Evolutionary conservation across 2,329 filamentous ascomycete genomes (phyloP), one percentile per base, ranked within the genome.

Genomic region (Massarina eburnea): DNA sequence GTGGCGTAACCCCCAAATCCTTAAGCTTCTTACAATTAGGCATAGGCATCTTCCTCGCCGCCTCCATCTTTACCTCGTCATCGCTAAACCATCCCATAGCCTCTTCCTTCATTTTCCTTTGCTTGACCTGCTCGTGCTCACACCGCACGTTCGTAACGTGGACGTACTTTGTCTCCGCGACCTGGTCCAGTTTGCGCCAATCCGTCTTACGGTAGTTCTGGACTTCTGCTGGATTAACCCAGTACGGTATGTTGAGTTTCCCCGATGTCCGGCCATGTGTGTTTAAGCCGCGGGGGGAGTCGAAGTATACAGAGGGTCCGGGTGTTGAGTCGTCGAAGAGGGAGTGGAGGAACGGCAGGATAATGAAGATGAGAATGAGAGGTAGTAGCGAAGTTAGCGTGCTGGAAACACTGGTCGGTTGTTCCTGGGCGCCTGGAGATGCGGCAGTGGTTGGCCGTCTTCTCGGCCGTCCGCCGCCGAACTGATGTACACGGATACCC

Each of bases 401-500:
- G 22, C 51, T 61, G 72, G 69, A 39, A 76, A 80, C 39, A 80
- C 76, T 36, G 76, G 75, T 50, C 76, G 71, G 50, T 76, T 68
- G 59, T 76, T 76, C 63, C 73, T 73, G 52, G 12, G n/a, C n/a
- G 76, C 73, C 57, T 71, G 77, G 49, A 73, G 77, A 54, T 80
- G 81, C 62, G 81, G 83, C 66, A 15, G 64, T 70, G n/a, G 48
- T 51, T 17, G 91, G 91, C 64, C 94, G 80, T 71, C 86, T 79
- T 58, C 90, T 82, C 19, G 91, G 90, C 43, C 81, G 79, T 5
- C 76, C 80, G 43, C 94, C 92, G 58, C 91, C 92, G 70, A 99
- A 97, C 68, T 96, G 92, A 70, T 97, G 94, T 50, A 99, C 90
- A 49, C 92, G 84, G 60, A 99, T 85, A 17, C 91, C 92, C 3